phyloP scores from a whole-genome alignment of 208 protist genomes.

The Entamoeba dispar region DNA sequence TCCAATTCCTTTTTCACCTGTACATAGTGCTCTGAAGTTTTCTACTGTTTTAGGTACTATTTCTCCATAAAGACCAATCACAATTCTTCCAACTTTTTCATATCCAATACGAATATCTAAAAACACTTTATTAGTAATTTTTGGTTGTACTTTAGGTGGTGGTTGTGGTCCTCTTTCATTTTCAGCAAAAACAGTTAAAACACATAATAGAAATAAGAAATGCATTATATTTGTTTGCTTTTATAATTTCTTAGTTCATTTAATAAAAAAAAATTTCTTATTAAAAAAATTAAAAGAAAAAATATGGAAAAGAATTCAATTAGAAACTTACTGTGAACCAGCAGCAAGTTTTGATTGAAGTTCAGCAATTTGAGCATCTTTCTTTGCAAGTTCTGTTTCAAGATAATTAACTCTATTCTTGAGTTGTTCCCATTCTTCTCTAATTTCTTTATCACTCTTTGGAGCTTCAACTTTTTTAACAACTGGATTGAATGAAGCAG shows the following conservation, averaged over 20 bases:
- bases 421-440: background rate
- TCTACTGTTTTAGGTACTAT: slow-evolving; percentile 55
- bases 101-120: slow-evolving; percentile 23
- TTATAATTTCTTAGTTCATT: too few relatives aligned
- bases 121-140: slow-evolving; percentile 3
- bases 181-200: too few relatives aligned
- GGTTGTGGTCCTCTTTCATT: too few relatives aligned
- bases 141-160: too few relatives aligned
- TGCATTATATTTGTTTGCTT: too few relatives aligned
- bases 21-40: slow-evolving; percentile 65
- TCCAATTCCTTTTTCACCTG: slow-evolving; percentile 48
- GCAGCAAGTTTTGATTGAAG: background rate
- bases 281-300: too few relatives aligned
- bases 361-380: background rate
- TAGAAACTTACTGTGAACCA: too few relatives aligned
- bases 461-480: background rate
- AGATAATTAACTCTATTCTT: background rate
- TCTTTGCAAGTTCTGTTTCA: background rate
- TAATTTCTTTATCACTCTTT: background rate
- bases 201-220: too few relatives aligned
- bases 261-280: too few relatives aligned
- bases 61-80: slow-evolving; percentile 55
- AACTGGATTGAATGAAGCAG: background rate
- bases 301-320: too few relatives aligned
- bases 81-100: slow-evolving; percentile 36